phyloP scores from a whole-genome alignment of 1,284 basidiomycete species.

The Wolfiporia cocos region DNA sequence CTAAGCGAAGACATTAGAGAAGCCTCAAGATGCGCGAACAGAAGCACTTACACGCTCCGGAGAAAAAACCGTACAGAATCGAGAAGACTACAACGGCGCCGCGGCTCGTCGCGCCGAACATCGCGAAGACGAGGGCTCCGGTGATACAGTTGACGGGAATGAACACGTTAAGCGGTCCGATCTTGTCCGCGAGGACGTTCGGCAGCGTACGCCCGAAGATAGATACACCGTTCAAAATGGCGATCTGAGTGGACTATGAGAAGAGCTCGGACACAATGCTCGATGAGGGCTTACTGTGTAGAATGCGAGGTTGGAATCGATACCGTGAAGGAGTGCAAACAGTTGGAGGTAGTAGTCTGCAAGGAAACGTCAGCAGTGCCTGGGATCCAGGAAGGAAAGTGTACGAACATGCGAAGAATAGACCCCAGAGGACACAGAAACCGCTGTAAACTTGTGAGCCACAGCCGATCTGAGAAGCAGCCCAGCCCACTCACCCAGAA shows the following conservation, averaged over 20 bases:
- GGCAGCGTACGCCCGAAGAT: constrained; percentile 14
- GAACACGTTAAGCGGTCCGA: constrained; percentile 10
- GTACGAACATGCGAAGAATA: constrained; percentile 13
- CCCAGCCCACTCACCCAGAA: too few relatives aligned
- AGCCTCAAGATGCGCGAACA: not conserved
- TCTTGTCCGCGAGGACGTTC: constrained; percentile 12
- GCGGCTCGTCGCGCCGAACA: constrained; percentile 13
- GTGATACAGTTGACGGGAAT: constrained; percentile 34
- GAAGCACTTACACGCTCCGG: constrained; percentile 11
- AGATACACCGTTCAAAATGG: constrained; percentile 12
- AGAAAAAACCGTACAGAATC: constrained; percentile 17
- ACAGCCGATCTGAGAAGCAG: too few relatives aligned
- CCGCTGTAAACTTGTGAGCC: too few relatives aligned
- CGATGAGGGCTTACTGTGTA: constrained; percentile 12
- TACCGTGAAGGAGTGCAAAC: constrained; percentile 12
- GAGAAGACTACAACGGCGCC: constrained; percentile 12
- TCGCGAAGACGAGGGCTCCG: constrained; percentile 28
- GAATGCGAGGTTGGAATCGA: constrained; percentile 13
- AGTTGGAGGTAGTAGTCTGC: constrained; percentile 28
- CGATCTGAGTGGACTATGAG: constrained; percentile 14
- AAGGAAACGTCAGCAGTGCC: not conserved
- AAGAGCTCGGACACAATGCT: not conserved
- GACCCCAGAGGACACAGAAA: constrained; percentile 1
- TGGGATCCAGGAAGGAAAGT: constrained; percentile 21
- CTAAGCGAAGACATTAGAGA: not conserved